Conservation (phyloP, 73 alveolate species). For the Blepharisma stoltei region DNA sequence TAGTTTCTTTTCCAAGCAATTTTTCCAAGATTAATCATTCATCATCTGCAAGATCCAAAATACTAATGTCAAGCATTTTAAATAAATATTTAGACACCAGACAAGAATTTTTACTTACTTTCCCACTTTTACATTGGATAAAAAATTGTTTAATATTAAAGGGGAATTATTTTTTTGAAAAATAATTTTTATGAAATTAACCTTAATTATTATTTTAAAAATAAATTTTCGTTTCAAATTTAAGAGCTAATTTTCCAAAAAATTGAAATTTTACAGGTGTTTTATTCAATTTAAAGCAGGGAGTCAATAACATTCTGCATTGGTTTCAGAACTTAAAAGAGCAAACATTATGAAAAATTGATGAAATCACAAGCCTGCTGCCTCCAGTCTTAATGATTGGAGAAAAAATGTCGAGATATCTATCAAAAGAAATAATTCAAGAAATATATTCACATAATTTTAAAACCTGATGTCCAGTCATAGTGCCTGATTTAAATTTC, state of each 20-base stretch:
- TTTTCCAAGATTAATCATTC: neutral
- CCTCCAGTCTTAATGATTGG: neutral
- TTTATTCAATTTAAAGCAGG: too few relatives aligned
- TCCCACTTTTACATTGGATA: too few relatives aligned
- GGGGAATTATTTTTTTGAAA: too few relatives aligned
- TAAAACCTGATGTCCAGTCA: neutral
- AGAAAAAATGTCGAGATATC: neutral
- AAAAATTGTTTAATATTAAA: too few relatives aligned
- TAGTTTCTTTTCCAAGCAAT: neutral
- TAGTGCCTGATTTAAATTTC: neutral
- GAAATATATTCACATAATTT: neutral
- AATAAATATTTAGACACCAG: neutral
- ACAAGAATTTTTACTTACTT: conserved; percentile 14
- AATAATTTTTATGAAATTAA: too few relatives aligned
- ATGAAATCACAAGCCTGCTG: neutral
- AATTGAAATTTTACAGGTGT: too few relatives aligned
- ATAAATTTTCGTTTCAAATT: too few relatives aligned
- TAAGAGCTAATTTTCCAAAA: too few relatives aligned
- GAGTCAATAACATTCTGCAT: neutral
- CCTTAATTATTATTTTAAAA: too few relatives aligned
- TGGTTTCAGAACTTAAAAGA: conserved; percentile 4
- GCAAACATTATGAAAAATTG: neutral
- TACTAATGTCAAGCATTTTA: conserved; percentile 4
- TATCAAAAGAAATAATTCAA: neutral
- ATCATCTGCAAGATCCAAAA: neutral